Base-by-base conservation (phyloP, 805 yeast species). In the Metschnikowia kunwiensis region DNA sequence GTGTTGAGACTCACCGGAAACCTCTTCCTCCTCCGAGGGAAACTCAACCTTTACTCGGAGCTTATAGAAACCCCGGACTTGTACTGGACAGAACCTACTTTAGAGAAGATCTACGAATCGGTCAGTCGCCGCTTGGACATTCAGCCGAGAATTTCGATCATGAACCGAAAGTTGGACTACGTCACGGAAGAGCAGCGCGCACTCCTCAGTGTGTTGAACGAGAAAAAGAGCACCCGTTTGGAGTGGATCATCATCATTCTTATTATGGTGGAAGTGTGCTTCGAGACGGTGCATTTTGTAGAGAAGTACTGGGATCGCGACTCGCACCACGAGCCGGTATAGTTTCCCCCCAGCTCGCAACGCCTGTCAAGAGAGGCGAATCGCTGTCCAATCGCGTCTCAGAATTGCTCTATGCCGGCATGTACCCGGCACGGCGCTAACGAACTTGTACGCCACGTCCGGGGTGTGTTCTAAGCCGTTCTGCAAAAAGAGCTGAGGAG, bases 41-140 rank as follows among this genome's bases (percentile, higher is more conserved):
- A 82, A 47, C 69, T 89, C 47, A 89, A 89, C 50, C 63, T 89
- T 21, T 87, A 89, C 58, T 83, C 91, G 7, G 96, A 88, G 52
- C 70, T 89, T 41, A 86, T 86, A 20, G 96, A 88, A 50, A 86
- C 94, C 0, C 97, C 97, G 0, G 97, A 89, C 57, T 61, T 87
- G 27, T 89, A 88, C 59, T 89, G 97, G 97, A 75, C 86, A 30
- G 96, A 88, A 54, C 95, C 96, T 1, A 77, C 78, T 22, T 65
- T 89, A 36, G 97, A 89, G 54, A 71, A 72, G 36, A 77, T 87
- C 7, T 89, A 86, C 58, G 75, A 79, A 32, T 71, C 76, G 13
- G 78, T 86, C 6, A 82, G 94, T 0, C 74, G 74, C 31, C 76
- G 75, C 15, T 65, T 89, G 38, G 97, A 89, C 51, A 78, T 89